Evolutionary conservation across 2,329 filamentous ascomycete genomes (phyloP).

Genomic region (Hypoxylon sp.): DNA sequence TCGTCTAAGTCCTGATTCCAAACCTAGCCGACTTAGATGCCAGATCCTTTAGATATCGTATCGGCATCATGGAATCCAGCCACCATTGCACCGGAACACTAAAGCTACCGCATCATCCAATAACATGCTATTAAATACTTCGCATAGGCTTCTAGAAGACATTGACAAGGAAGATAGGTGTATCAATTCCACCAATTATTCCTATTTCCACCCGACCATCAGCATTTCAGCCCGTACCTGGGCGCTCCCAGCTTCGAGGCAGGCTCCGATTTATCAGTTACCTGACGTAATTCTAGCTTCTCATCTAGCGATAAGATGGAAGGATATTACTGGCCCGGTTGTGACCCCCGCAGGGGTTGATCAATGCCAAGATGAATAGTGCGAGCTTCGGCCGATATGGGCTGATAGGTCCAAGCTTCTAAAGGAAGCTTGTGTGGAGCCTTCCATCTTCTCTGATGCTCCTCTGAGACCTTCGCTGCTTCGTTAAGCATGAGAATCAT

Average conservation of each 20-base stretch:
- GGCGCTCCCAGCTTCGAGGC: conserved; percentile 2
- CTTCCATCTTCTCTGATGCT: background rate
- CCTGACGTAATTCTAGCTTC: conserved; percentile 51
- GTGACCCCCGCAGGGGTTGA: conserved; percentile 26
- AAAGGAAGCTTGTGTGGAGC: conserved; percentile 23
- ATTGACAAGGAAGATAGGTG: conserved; percentile 1
- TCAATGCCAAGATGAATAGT: conserved; percentile 38
- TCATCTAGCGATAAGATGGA: conserved; percentile 49
- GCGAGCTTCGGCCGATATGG: conserved; percentile 6
- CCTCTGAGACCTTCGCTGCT: conserved; percentile 1
- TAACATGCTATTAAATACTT: conserved; percentile 21
- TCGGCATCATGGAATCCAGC: conserved; percentile 22
- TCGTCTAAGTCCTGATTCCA: conserved; percentile 13
- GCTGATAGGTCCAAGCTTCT: conserved; percentile 28
- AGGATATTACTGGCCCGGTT: conserved; percentile 40
- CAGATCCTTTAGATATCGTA: conserved; percentile 30
- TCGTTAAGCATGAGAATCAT: background rate
- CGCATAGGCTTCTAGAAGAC: conserved; percentile 36
- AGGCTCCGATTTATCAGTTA: conserved; percentile 29
- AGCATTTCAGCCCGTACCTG: conserved; percentile 41
- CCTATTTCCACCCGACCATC: conserved; percentile 19
- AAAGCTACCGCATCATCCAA: conserved; percentile 24
- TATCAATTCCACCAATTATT: conserved; percentile 16
- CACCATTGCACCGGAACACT: conserved; percentile 21
- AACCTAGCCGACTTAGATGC: conserved; percentile 12